Conservation (phyloP, 352 stramenopile genomes). For the Pythium coloratum region DNA sequence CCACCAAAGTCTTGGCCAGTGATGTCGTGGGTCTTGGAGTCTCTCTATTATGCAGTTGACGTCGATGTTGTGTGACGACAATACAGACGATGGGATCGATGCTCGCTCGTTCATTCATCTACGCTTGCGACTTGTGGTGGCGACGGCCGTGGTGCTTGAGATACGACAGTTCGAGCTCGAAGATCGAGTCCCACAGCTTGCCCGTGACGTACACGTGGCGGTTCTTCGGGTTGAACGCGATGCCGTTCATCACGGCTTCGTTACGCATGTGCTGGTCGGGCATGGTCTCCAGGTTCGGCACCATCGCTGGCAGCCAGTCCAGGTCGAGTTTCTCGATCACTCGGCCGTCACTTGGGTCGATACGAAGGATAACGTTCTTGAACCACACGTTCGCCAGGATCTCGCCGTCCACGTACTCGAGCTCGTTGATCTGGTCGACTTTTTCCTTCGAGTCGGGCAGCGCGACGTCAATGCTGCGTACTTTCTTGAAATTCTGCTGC, state of each 20-base stretch:
- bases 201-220: constrained; percentile 73
- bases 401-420: constrained; percentile 83
- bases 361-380: constrained; percentile 70
- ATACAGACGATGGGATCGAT: neutral
- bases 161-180: constrained; percentile 75
- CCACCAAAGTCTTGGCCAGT: too few relatives aligned
- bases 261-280: constrained; percentile 29
- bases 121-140: neutral
- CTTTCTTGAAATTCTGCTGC: constrained; percentile 44
- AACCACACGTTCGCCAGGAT: constrained; percentile 90
- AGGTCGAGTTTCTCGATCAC: constrained; percentile 79
- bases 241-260: constrained; percentile 90
- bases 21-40: neutral
- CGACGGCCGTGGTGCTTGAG: constrained; percentile 15
- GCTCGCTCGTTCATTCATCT: neutral
- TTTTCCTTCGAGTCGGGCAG: constrained; percentile 16
- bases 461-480: constrained; percentile 57
- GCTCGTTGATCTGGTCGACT: constrained; percentile 80
- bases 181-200: constrained; percentile 86
- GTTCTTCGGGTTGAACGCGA: constrained; percentile 68
- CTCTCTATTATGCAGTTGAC: neutral
- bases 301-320: constrained; percentile 57
- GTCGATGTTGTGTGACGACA: too few relatives aligned
- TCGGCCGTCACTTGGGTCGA: constrained; percentile 60
- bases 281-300: constrained; percentile 33